Evolutionary conservation across 768 basidiomycete species (phyloP).

Genomic region (Lepiota brunneoincarnata): DNA sequence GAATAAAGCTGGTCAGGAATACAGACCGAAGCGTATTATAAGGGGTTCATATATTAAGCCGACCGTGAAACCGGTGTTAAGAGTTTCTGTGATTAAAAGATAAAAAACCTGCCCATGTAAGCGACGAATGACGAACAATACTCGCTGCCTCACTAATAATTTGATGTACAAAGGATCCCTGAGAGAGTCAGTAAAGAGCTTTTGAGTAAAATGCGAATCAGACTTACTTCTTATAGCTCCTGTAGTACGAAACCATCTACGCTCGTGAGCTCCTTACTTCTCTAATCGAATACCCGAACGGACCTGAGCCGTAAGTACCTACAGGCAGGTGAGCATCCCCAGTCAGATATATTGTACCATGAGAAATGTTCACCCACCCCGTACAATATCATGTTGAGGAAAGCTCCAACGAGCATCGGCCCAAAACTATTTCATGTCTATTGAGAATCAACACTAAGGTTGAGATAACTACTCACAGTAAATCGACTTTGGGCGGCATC

Average conservation of each 20-base stretch:
- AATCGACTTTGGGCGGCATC: slow-evolving; percentile 23
- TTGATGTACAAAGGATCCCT: slow-evolving; percentile 41
- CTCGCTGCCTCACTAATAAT: slow-evolving; percentile 20
- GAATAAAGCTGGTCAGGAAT: background rate
- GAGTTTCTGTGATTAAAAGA: slow-evolving; percentile 37
- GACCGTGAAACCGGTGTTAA: slow-evolving; percentile 41
- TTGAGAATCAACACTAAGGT: background rate
- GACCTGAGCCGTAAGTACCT: slow-evolving; percentile 36
- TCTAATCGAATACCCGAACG: background rate
- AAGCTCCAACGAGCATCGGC: slow-evolving; percentile 42
- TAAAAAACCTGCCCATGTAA: slow-evolving; percentile 30
- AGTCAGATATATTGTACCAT: background rate
- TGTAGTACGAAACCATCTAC: slow-evolving; percentile 34
- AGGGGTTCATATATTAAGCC: slow-evolving; percentile 45
- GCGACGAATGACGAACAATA: background rate
- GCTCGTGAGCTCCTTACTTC: background rate
- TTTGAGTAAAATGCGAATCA: background rate
- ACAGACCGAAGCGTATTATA: slow-evolving; percentile 30
- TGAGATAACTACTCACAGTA: slow-evolving; percentile 21
- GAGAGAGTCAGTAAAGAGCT: background rate
- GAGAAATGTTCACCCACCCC: slow-evolving; percentile 28
- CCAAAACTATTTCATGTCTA: slow-evolving; percentile 29
- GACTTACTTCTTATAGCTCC: slow-evolving; percentile 34
- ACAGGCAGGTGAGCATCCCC: background rate
- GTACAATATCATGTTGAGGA: slow-evolving; percentile 41